Conservation (phyloP, 2,329 filamentous ascomycete genomes). For the Trichoderma harzianum region DNA sequence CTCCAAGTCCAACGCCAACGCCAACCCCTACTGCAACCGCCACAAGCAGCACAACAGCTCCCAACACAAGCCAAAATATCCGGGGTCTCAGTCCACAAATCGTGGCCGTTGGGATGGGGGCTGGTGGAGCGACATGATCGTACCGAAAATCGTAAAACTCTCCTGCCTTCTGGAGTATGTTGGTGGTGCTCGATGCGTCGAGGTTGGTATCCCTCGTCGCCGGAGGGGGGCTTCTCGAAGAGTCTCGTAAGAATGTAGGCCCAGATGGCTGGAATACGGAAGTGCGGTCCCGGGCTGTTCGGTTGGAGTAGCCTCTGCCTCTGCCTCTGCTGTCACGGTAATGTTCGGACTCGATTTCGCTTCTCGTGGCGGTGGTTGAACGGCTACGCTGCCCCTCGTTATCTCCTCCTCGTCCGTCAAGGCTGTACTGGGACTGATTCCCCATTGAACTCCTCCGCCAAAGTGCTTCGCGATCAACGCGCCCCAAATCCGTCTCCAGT, state of each 20-base stretch:
- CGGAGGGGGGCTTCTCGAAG: too few species aligned
- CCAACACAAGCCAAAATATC: slow-evolving; percentile 35
- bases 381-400: background rate
- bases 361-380: background rate
- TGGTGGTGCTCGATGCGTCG: slow-evolving; percentile 16
- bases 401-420: background rate
- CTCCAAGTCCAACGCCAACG: slow-evolving; percentile 6
- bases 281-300: background rate
- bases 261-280: slow-evolving; percentile 12
- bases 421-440: background rate
- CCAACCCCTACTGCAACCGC: slow-evolving; percentile 41
- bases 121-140: slow-evolving; percentile 22
- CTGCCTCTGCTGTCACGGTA: background rate
- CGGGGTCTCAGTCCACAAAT: slow-evolving; percentile 29
- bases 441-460: slow-evolving; percentile 3
- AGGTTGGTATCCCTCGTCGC: background rate
- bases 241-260: too few species aligned
- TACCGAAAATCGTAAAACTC: slow-evolving; percentile 27
- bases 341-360: background rate
- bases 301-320: background rate
- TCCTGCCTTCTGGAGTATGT: slow-evolving; percentile 2
- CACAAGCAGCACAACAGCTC: slow-evolving; percentile 30
- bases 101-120: slow-evolving; percentile 13
- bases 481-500: background rate
- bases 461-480: background rate